A percentile compares a stretch with the other conserved stretches of the same genome.
These are phyloP conservation scores for Zoysia matrella DNA, from an alignment of 202 grass and related monocot genomes.

Conservation along the genomic window DNA sequence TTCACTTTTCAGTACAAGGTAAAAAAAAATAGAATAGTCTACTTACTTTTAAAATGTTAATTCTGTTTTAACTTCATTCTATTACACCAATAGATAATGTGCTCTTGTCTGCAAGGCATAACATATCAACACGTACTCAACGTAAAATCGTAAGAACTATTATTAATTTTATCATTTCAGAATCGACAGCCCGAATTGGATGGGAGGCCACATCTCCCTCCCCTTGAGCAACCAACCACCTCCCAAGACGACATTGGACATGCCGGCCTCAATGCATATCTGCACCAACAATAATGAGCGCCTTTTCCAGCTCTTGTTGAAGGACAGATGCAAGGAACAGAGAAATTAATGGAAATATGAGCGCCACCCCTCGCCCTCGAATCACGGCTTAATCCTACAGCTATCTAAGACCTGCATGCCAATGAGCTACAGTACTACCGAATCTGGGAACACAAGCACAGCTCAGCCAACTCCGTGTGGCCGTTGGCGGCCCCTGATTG, in stretches of 20 bases:
- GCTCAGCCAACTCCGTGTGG: slow-evolving; percentile 20
- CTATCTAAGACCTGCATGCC: background rate
- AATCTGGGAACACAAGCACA: slow-evolving; percentile 26
- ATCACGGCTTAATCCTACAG: too few relatives aligned
- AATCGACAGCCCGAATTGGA: too few relatives aligned
- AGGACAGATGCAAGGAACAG: background rate
- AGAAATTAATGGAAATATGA: background rate
- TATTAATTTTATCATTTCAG: too few relatives aligned
- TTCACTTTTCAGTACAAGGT: slow-evolving; percentile 39
- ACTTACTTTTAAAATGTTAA: background rate
- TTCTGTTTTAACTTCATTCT: too few relatives aligned
- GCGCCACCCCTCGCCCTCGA: too few relatives aligned
- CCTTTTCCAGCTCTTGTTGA: background rate
- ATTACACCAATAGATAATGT: too few relatives aligned
- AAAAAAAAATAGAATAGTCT: slow-evolving; percentile 13
- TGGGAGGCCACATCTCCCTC: too few relatives aligned
- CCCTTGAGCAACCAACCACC: too few relatives aligned
- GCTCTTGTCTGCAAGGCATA: too few relatives aligned
- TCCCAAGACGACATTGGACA: background rate
- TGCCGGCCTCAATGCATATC: too few relatives aligned
- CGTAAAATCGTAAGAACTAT: too few relatives aligned
- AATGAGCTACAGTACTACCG: slow-evolving; percentile 9
- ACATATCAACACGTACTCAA: too few relatives aligned
- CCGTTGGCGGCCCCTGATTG: slow-evolving; percentile 38
- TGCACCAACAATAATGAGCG: background rate